phyloP scores from a whole-genome alignment of 164 flowering plant genomes.

The Cinnamomum micranthum region DNA sequence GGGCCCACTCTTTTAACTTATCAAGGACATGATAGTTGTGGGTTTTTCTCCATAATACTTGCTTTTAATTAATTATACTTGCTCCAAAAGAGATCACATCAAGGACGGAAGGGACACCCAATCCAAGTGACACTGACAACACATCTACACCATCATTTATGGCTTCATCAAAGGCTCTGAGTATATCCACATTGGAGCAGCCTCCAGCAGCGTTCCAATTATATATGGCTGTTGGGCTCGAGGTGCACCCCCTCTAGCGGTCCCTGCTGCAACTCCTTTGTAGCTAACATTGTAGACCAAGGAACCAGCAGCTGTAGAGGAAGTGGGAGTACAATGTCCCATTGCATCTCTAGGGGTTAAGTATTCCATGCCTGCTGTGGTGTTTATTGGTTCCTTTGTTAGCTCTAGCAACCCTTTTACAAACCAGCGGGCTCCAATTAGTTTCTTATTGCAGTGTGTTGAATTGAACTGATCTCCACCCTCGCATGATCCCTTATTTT shows the following conservation, averaged over 20 bases:
- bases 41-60: no score
- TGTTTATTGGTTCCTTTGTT: not conserved
- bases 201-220: slow-evolving; percentile 4
- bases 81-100: slow-evolving; percentile 23
- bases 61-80: no score
- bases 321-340: slow-evolving; percentile 9
- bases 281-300: not conserved
- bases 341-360: not conserved
- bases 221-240: slow-evolving; percentile 5
- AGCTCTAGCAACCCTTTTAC: slow-evolving; percentile 12
- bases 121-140: slow-evolving; percentile 32
- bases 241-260: slow-evolving; percentile 10
- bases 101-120: slow-evolving; percentile 20
- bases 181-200: not conserved
- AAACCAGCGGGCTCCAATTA: slow-evolving; percentile 6
- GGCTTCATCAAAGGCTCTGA: slow-evolving; percentile 7
- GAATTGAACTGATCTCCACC: slow-evolving; percentile 6
- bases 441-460: slow-evolving; percentile 8
- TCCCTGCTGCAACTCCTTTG: slow-evolving; percentile 2
- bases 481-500: slow-evolving; percentile 3
- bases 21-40: no score
- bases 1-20: no score
- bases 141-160: slow-evolving; percentile 3
- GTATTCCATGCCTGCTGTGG: not conserved
- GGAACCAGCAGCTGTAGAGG: slow-evolving; percentile 7